phyloP scores from a whole-genome alignment of 78 protist genomes.

The Diacronema lutheri region DNA sequence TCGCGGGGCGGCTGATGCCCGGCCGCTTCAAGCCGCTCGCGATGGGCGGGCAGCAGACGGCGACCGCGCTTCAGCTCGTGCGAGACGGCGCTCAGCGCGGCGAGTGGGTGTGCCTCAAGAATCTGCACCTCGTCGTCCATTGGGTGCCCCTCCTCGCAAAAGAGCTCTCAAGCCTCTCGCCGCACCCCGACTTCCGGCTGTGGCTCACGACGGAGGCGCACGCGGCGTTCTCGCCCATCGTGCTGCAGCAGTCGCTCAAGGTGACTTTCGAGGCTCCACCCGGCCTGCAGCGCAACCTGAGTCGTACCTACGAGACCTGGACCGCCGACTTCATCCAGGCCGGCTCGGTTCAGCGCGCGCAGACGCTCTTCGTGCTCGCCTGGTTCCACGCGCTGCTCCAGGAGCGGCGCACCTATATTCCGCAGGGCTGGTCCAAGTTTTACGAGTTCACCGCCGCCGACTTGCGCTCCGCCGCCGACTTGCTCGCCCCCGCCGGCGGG shows the following conservation, averaged over 20 bases:
- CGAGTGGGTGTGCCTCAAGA: constrained; percentile 76
- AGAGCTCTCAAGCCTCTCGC: constrained; percentile 32
- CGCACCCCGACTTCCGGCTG: constrained; percentile 67
- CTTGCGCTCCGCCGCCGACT: constrained; percentile 63
- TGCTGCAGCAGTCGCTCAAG: constrained; percentile 59
- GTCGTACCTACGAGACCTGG: constrained; percentile 60
- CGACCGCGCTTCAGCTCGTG: constrained; percentile 47
- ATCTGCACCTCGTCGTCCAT: constrained; percentile 73
- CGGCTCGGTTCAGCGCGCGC: constrained; percentile 11
- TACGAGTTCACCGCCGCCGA: constrained; percentile 81
- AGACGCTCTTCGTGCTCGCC: constrained; percentile 63
- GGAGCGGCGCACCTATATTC: constrained; percentile 80
- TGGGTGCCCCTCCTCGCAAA: constrained; percentile 78
- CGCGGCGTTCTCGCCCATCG: constrained; percentile 48
- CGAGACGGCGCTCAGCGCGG: constrained; percentile 49
- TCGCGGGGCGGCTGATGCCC: constrained; percentile 24
- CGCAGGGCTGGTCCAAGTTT: constrained; percentile 82
- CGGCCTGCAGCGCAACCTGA: constrained; percentile 68
- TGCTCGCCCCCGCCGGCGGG: constrained; percentile 14
- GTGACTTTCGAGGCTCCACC: constrained; percentile 88
- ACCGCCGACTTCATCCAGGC: neutral
- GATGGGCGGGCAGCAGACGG: constrained; percentile 74
- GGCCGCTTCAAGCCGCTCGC: constrained; percentile 56
- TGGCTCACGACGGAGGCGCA: constrained; percentile 84
- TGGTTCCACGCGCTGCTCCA: constrained; percentile 81